phyloP scores from a whole-genome alignment of 2,329 filamentous ascomycete species.

The Microdochium trichocladiopsis region DNA sequence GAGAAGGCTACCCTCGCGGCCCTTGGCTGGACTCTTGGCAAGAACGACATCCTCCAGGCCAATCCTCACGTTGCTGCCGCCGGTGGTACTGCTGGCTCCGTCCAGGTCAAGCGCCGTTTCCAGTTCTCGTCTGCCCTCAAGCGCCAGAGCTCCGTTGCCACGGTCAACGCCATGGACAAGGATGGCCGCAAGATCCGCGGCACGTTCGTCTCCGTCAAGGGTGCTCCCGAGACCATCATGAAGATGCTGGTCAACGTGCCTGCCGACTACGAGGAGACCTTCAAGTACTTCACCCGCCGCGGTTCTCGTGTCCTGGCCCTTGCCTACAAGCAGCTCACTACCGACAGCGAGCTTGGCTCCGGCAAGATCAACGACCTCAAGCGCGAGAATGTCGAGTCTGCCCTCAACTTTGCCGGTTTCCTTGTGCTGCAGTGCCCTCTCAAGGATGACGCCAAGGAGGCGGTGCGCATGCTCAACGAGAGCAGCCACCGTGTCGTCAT shows the following conservation, averaged over 20 bases:
- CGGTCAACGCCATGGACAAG: conserved; percentile 65
- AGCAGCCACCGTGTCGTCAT: conserved; percentile 98
- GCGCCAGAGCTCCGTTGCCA: conserved; percentile 89
- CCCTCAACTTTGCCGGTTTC: conserved; percentile 87
- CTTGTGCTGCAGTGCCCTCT: conserved; percentile 90
- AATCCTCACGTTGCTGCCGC: conserved; percentile 44
- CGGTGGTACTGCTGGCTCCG: conserved; percentile 58
- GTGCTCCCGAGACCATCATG: conserved; percentile 92
- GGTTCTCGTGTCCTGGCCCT: conserved; percentile 90
- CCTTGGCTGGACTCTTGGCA: conserved; percentile 87
- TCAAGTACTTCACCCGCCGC: conserved; percentile 94
- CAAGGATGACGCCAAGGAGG: conserved; percentile 91
- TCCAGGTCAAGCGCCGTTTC: conserved; percentile 94
- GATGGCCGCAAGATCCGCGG: conserved; percentile 71
- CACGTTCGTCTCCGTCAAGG: conserved; percentile 93
- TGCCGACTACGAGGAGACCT: conserved; percentile 91
- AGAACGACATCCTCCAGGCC: conserved; percentile 75
- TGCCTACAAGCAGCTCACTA: conserved; percentile 85
- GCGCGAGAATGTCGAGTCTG: conserved; percentile 82
- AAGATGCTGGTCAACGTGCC: conserved; percentile 84
- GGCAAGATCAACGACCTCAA: conserved; percentile 88
- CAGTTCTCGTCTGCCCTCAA: conserved; percentile 97
- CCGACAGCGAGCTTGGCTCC: conserved; percentile 74
- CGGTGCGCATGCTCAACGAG: conserved; percentile 95
- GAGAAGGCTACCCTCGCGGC: conserved; percentile 90